Percentiles rank a stretch among this genome's conserved stretches.
phyloP scores from a whole-genome alignment of 2,329 filamentous ascomycete genomes.

The Cadophora luteo-olivacea region DNA sequence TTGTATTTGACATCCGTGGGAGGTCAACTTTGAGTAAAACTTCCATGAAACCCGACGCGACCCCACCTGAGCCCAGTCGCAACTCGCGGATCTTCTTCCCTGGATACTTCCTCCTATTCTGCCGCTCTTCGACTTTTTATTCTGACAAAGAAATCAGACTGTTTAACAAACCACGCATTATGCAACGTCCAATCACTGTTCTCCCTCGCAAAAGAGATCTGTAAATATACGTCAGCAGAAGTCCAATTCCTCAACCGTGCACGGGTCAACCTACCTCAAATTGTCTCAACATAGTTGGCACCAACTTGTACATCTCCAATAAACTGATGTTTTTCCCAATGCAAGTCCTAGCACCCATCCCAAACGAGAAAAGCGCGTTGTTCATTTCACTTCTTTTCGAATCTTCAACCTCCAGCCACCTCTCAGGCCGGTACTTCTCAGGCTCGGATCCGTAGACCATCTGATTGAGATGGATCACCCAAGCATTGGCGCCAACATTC shows the following conservation, averaged over 20 bases:
- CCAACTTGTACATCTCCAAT: conserved; percentile 68
- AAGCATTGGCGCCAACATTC: conserved; percentile 76
- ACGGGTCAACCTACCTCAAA: conserved; percentile 58
- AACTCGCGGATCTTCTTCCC: background rate
- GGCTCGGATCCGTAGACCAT: conserved; percentile 73
- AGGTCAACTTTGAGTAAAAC: too few species aligned
- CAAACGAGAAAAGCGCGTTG: conserved; percentile 73
- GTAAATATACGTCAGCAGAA: background rate
- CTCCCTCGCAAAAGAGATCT: conserved; percentile 13
- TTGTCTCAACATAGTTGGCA: conserved; percentile 64
- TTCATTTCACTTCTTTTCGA: conserved; percentile 69
- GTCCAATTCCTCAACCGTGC: too few species aligned
- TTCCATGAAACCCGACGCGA: too few species aligned
- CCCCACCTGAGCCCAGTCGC: too few species aligned
- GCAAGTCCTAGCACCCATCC: conserved; percentile 73
- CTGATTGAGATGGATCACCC: conserved; percentile 74
- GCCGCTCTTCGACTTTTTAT: background rate
- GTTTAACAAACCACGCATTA: conserved; percentile 21
- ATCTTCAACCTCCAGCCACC: conserved; percentile 63
- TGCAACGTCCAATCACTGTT: conserved; percentile 19
- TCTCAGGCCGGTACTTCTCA: conserved; percentile 70
- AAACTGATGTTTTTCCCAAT: conserved; percentile 71
- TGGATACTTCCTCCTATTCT: background rate
- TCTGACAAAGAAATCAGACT: conserved; percentile 11
- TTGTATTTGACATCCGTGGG: too few species aligned